Evolutionary conservation across 768 basidiomycete genomes (phyloP).

Genomic region (Collybiopsis luxurians): DNA sequence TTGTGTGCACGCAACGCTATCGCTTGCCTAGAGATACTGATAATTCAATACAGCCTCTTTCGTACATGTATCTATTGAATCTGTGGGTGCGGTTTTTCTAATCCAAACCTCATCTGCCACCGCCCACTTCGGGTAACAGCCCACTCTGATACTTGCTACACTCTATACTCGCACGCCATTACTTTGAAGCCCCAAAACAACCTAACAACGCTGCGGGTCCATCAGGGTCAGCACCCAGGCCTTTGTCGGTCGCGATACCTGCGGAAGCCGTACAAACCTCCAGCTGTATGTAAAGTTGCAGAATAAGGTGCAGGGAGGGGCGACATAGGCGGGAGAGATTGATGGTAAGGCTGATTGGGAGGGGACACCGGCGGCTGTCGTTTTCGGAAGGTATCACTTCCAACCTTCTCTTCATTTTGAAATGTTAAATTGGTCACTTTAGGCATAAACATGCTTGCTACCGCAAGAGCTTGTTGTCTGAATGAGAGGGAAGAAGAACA

Average conservation of each 20-base stretch:
- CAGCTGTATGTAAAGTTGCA: conserved; percentile 35
- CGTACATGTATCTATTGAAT: conserved; percentile 80
- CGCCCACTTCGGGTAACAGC: conserved; percentile 46
- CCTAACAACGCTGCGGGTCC: conserved; percentile 13
- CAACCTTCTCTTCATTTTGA: too few species aligned
- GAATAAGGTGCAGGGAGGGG: conserved; percentile 25
- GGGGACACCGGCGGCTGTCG: conserved; percentile 64
- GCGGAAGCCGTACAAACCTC: conserved; percentile 57
- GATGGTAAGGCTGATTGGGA: conserved; percentile 79
- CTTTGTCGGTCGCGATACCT: conserved; percentile 27
- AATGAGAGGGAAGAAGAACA: too few species aligned
- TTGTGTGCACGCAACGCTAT: too few species aligned
- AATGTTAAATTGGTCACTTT: too few species aligned
- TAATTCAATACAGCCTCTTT: conserved; percentile 80
- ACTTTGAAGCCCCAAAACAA: conserved; percentile 18
- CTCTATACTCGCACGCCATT: conserved; percentile 56
- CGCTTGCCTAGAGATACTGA: conserved; percentile 75
- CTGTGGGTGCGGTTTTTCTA: conserved; percentile 55
- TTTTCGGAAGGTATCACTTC: too few species aligned
- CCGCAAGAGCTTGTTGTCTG: too few species aligned
- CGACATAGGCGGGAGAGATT: conserved; percentile 37
- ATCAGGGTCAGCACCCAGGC: conserved; percentile 22
- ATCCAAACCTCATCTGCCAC: too few species aligned
- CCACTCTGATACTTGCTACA: conserved; percentile 74
- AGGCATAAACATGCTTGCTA: too few species aligned